Conservation (phyloP, 345 rosid species). For the Aquilaria yunnanensis region DNA sequence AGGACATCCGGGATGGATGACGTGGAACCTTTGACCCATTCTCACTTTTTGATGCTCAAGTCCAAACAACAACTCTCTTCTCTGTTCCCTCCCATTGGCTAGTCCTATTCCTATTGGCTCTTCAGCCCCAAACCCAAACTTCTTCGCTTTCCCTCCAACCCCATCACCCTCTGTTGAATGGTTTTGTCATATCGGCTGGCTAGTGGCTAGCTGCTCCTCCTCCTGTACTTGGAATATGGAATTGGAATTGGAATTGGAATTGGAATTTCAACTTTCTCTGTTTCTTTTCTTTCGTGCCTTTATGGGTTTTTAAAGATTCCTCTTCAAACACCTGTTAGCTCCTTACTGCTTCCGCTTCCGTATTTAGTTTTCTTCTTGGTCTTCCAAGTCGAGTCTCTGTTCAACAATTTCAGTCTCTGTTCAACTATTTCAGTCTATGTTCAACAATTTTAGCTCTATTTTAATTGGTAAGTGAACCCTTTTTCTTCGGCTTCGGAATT, state of each 20-base stretch:
- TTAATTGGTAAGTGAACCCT: neutral
- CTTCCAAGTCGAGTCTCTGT: conserved; percentile 3
- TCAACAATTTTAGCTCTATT: conserved; percentile 20
- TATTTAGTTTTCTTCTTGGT: neutral
- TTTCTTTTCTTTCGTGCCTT: neutral
- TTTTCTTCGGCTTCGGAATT: neutral
- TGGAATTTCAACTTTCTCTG: neutral
- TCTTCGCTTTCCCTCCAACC: neutral
- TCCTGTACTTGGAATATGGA: neutral
- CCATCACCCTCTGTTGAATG: conserved; percentile 8
- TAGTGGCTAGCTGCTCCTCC: too few species aligned
- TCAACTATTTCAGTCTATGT: conserved; percentile 17
- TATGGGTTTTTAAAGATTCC: neutral
- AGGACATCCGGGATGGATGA: conserved; percentile 18
- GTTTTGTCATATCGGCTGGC: neutral
- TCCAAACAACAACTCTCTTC: neutral
- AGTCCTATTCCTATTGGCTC: neutral
- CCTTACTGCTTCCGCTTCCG: neutral
- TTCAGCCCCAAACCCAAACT: conserved; percentile 3
- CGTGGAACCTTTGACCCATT: conserved; percentile 33
- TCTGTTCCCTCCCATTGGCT: conserved; percentile 1
- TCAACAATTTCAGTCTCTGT: conserved; percentile 16
- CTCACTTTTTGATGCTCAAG: neutral
- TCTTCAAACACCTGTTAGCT: too few species aligned
- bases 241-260: too few species aligned